Conservation (phyloP, 2,329 filamentous ascomycete species). For the Daldinia sp. region DNA sequence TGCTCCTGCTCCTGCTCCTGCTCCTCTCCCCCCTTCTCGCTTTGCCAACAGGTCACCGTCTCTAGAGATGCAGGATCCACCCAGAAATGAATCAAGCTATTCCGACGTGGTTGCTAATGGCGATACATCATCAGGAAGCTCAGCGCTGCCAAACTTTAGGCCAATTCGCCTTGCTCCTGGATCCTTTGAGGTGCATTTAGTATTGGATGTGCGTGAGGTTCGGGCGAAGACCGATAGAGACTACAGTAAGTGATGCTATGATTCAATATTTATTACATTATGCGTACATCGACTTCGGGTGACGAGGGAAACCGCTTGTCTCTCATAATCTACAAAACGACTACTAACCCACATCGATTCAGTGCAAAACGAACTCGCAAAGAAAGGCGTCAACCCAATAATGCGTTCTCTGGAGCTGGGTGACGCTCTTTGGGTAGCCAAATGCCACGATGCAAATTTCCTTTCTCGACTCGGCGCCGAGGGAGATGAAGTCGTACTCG, state of each 20-base stretch:
- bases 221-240: conserved; percentile 78
- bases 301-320: not conserved
- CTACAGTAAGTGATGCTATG: conserved; percentile 61
- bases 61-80: conserved; percentile 41
- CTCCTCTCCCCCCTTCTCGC: not conserved
- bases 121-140: conserved; percentile 41
- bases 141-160: conserved; percentile 61
- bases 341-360: conserved; percentile 7
- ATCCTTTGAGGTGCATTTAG: conserved; percentile 77
- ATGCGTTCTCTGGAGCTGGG: conserved; percentile 78
- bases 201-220: conserved; percentile 81
- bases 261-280: not conserved
- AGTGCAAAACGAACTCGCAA: conserved; percentile 75
- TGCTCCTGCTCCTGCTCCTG: conserved; percentile 8
- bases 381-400: conserved; percentile 73
- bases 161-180: conserved; percentile 73
- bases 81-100: conserved; percentile 46
- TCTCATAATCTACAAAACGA: not conserved
- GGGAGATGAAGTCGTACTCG: conserved; percentile 78
- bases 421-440: conserved; percentile 84
- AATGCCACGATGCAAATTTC: conserved; percentile 70
- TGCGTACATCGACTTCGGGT: not conserved
- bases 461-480: conserved; percentile 69
- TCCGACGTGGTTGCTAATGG: conserved; percentile 58
- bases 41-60: conserved; percentile 39